Conservation (phyloP, 768 basidiomycete genomes). For the Gymnopilus dilepis region DNA sequence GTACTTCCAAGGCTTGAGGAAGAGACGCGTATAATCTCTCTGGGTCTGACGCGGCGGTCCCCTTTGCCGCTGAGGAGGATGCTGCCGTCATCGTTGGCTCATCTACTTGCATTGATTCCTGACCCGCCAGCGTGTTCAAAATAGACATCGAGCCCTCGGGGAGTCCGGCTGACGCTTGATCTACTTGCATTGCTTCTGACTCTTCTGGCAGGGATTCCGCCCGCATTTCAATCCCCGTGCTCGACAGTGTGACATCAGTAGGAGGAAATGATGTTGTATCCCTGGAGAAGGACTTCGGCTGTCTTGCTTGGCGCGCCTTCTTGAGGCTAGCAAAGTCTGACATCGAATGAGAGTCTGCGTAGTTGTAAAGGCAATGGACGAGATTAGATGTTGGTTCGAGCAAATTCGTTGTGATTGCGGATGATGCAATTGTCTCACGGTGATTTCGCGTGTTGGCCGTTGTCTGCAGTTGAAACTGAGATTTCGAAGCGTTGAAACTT, state of each 20-base stretch:
- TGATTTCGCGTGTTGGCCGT: neutral
- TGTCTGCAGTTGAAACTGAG: too few relatives aligned
- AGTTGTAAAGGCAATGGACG: too few relatives aligned
- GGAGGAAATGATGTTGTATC: neutral
- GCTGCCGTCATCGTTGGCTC: neutral
- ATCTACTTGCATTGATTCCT: neutral
- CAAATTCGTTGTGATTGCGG: neutral
- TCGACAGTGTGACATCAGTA: neutral
- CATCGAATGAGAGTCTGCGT: constrained; percentile 2
- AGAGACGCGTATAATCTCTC: constrained; percentile 21
- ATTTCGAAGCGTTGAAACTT: too few relatives aligned
- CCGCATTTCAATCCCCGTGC: neutral
- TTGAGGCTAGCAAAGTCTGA: constrained; percentile 13
- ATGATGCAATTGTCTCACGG: constrained; percentile 5
- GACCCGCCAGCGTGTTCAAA: too few relatives aligned
- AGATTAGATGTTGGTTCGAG: neutral
- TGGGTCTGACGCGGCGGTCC: neutral
- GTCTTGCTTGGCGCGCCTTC: constrained; percentile 10
- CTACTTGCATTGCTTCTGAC: neutral
- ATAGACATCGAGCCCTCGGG: neutral
- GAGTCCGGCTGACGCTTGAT: neutral
- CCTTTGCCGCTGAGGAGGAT: neutral
- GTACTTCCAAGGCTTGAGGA: constrained; percentile 29
- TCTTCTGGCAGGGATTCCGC: neutral
- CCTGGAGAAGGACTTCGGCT: constrained; percentile 6